Evolutionary conservation across 768 basidiomycete species (phyloP).

Genomic region (Leccinum sublutescens): DNA sequence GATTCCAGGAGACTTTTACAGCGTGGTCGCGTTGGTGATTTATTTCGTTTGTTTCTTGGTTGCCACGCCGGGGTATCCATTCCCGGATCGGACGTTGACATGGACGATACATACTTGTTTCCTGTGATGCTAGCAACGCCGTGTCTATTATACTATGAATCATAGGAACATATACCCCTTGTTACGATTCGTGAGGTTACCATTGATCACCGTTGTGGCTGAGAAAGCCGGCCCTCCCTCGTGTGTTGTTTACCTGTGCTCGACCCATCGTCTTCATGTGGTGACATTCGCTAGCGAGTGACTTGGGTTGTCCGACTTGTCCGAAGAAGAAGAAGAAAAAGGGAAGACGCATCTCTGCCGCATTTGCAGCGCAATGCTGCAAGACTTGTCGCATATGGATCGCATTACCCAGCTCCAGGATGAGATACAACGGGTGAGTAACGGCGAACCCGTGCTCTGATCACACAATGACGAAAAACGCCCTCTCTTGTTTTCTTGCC

Average conservation of each 20-base stretch:
- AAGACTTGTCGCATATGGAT: conserved; percentile 93
- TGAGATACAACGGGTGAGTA: conserved; percentile 79
- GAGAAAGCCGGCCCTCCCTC: neutral
- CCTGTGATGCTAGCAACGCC: neutral
- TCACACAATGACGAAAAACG: neutral
- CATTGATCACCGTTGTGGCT: neutral
- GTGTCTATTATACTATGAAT: neutral
- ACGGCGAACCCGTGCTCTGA: conserved; percentile 7
- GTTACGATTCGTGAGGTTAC: neutral
- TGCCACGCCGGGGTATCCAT: neutral
- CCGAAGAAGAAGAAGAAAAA: conserved; percentile 10
- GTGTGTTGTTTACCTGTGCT: neutral
- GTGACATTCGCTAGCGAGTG: conserved; percentile 2
- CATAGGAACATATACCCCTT: neutral
- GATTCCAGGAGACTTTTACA: conserved; percentile 43
- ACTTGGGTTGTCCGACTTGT: conserved; percentile 16
- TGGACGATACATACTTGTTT: neutral
- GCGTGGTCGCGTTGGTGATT: conserved; percentile 33
- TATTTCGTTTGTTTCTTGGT: neutral
- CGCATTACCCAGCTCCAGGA: conserved; percentile 94
- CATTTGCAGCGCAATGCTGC: conserved; percentile 74
- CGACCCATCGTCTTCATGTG: conserved; percentile 3
- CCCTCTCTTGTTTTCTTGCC: neutral
- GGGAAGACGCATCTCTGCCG: conserved; percentile 4
- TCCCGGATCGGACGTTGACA: neutral